Base-by-base conservation (phyloP, 2,329 filamentous ascomycete genomes). In the Dryadomyces quercivorus region DNA sequence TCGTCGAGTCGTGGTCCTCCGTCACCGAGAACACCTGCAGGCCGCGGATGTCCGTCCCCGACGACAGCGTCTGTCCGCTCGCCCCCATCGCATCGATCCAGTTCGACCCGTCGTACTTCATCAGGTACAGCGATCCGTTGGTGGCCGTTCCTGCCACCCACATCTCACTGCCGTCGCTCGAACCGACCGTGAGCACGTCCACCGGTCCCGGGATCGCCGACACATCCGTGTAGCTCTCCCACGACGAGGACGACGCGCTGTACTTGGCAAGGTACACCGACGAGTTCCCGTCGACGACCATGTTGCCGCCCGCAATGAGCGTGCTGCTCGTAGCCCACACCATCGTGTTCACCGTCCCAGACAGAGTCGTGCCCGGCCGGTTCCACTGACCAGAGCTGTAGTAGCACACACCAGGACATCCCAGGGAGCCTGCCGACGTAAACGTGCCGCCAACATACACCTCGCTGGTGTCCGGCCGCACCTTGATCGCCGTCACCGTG, bases 391-490 rank as follows among this genome's bases (percentile, higher is more conserved):
- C 78, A 5, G 83, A 81, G 64, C 86, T 83, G 70, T 87, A 95
- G 56, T 85, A 74, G 69, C 93, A 98, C 22, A 98, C 79, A 49
- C 81, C 84, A 3, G 85, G 82, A 65, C 93, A 98, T 45, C 81
- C 83, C 34, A 97, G 77, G 5, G 85, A 84, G 31, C 93, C 93
- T 18, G 90, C 93, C 36, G 79, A 81, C n/a, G 81, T 74, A 64
- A 97, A 98, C 10, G 79, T 81, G 36, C 93, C 93, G 42, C 86
- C 92, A 36, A 98, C 86, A 64, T 86, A 98, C 13, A 98, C 75
- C 51, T 93, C 82, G 1, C 77, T 75, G 18, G 82, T 82, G 54
- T 78, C 78, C 0, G 88, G 86, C 54, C 84, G 85, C 9, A 84
- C 75, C 12, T 81, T 78, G 61, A 98, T 89, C 31, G 86, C 75